A percentile compares a stretch with the other conserved stretches of the same genome.
Conservation (phyloP, 2,329 filamentous ascomycete species). For the Hymenoscyphus repandus region DNA sequence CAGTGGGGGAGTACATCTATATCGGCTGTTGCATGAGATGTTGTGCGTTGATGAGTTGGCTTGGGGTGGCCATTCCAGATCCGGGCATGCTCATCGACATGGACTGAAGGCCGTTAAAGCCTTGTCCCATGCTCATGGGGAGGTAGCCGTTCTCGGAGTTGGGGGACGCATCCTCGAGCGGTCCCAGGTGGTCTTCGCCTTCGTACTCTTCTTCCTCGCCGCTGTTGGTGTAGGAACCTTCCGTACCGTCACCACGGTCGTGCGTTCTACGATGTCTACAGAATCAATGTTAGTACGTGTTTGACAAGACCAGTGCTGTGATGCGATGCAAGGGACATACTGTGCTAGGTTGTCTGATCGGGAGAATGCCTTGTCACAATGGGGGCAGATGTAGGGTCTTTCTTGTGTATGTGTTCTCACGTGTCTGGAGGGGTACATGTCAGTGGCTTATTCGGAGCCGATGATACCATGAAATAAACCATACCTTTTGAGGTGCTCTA, state of each 20-base stretch:
- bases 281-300: constrained; percentile 21
- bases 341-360: constrained; percentile 98
- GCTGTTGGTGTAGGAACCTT: constrained; percentile 54
- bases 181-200: constrained; percentile 78
- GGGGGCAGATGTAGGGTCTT: constrained; percentile 93
- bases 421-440: constrained; percentile 63
- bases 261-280: constrained; percentile 70
- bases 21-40: constrained; percentile 33
- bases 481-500: constrained; percentile 99
- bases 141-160: constrained; percentile 64
- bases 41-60: constrained; percentile 32
- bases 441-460: constrained; percentile 40
- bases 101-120: constrained; percentile 19
- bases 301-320: constrained; percentile 12
- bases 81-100: constrained; percentile 26
- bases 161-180: constrained; percentile 73
- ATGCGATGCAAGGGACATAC: constrained; percentile 48
- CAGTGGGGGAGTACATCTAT: constrained; percentile 15
- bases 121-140: constrained; percentile 24
- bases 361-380: constrained; percentile 98
- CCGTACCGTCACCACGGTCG: constrained; percentile 67
- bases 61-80: constrained; percentile 32
- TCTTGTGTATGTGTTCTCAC: constrained; percentile 99
- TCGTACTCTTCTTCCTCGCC: constrained; percentile 75
- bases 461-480: constrained; percentile 40